phyloP scores from a whole-genome alignment of 768 basidiomycete species.

The Lyophyllum shimeji region DNA sequence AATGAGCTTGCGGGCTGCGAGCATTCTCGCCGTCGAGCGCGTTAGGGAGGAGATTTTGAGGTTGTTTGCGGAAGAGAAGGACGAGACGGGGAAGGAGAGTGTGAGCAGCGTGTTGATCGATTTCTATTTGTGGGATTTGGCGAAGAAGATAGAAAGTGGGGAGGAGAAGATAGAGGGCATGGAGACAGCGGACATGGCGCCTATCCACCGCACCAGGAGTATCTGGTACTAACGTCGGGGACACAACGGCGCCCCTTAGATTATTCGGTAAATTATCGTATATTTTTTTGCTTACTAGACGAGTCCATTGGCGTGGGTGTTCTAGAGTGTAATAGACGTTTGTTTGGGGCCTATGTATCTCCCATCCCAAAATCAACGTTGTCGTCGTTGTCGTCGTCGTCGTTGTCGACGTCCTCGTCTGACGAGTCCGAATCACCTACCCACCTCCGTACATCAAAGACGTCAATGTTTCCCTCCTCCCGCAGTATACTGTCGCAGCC shows the following conservation, averaged over 20 bases:
- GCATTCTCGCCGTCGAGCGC: constrained; percentile 77
- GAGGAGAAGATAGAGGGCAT: constrained; percentile 60
- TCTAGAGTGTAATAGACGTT: background rate
- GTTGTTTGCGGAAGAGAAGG: constrained; percentile 30
- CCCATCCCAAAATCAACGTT: background rate
- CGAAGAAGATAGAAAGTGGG: constrained; percentile 69
- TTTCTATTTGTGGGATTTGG: constrained; percentile 90
- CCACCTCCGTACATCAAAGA: constrained; percentile 49
- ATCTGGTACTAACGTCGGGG: constrained; percentile 70
- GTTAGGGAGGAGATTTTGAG: constrained; percentile 59
- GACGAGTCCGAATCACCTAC: constrained; percentile 25
- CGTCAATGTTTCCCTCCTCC: constrained; percentile 55
- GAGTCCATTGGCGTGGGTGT: background rate
- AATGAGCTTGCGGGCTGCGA: constrained; percentile 75
- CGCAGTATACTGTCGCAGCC: constrained; percentile 49
- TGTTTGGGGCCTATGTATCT: background rate
- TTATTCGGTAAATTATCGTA: constrained; percentile 3
- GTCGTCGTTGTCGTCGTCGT: constrained; percentile 22
- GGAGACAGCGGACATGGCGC: constrained; percentile 53
- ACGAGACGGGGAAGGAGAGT: constrained; percentile 23
- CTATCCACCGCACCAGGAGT: constrained; percentile 78
- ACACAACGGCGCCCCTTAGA: background rate
- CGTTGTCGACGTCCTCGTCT: constrained; percentile 27
- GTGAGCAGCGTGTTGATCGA: constrained; percentile 84
- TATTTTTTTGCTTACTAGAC: background rate